A percentile compares a stretch with the other conserved stretches of the same genome.
These are phyloP conservation scores for Apiospora kogelbergensis DNA, from an alignment of 2,329 filamentous ascomycete species.

Conservation along the genomic window DNA sequence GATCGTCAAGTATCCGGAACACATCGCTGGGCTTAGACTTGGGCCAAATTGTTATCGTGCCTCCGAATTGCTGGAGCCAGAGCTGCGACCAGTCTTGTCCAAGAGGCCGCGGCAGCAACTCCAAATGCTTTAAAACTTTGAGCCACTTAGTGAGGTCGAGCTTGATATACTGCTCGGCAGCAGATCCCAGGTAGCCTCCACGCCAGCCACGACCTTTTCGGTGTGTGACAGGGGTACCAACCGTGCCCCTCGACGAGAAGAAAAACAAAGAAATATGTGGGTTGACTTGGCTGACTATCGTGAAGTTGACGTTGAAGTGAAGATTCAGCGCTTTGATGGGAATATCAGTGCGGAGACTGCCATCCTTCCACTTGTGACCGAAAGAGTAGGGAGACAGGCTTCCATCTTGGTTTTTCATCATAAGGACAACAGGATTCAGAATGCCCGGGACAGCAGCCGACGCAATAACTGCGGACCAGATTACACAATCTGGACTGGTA, in stretches of 20 bases:
- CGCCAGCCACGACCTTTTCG: slow-evolving; percentile 92
- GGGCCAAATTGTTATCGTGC: slow-evolving; percentile 96
- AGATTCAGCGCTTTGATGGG: slow-evolving; percentile 91
- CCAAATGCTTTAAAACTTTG: slow-evolving; percentile 87
- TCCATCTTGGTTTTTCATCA: slow-evolving; percentile 81
- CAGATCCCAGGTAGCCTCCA: slow-evolving; percentile 89
- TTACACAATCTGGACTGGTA: slow-evolving; percentile 93
- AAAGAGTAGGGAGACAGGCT: slow-evolving; percentile 87
- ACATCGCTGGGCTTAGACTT: slow-evolving; percentile 79
- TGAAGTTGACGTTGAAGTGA: slow-evolving; percentile 98
- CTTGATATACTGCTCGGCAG: slow-evolving; percentile 92
- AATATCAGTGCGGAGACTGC: slow-evolving; percentile 90
- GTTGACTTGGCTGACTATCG: slow-evolving; percentile 85
- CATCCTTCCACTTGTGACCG: slow-evolving; percentile 99
- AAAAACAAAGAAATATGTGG: slow-evolving; percentile 99
- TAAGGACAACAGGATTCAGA: slow-evolving; percentile 88
- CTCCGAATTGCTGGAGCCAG: slow-evolving; percentile 92
- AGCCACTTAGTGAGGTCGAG: slow-evolving; percentile 98
- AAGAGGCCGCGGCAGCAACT: slow-evolving; percentile 83
- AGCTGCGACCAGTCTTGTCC: slow-evolving; percentile 97
- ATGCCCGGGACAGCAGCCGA: slow-evolving; percentile 96
- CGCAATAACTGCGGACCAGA: slow-evolving; percentile 94
- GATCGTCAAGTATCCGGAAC: slow-evolving; percentile 82
- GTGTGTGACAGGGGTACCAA: slow-evolving; percentile 92
- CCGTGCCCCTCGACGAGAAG: slow-evolving; percentile 89